Base-by-base conservation (phyloP, 768 basidiomycete genomes). In the Trametes maxima region DNA sequence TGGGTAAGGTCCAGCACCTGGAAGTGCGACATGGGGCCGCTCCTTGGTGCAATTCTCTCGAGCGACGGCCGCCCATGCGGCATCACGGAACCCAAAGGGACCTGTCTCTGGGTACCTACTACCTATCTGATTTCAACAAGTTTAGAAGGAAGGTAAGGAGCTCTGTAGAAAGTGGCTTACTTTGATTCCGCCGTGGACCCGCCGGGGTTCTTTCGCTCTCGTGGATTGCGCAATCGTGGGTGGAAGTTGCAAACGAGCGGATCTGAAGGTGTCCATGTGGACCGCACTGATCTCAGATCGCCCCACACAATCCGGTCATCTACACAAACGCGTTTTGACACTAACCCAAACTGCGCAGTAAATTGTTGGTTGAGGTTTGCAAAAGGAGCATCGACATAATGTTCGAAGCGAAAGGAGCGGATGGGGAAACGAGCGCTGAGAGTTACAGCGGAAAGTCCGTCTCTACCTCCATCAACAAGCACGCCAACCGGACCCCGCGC, bases 1-100 rank as follows among this genome's bases (percentile, higher is more conserved):
- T 54, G 36, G 53, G 22, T 19, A 16, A n/a, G 39, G 22, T 19
- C 42, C n/a, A 25, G 2, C 28, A n/a, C 4, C n/a, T 22, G 24
- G 35, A 19, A 25, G 36, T 56, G 52, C 60, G 60, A 62, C 60
- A 62, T 62, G 60, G 48, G 22, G 42, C 21, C 10, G 7, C 54
- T n/a, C 40, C 54, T 22, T 51, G 48, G 55, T 56, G 60, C 54
- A 57, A 57, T 56, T 56, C 48, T 62, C 55, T 55, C 47, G 53
- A 57, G 40, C 59, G 36, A 51, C 46, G 24, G 8, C 21, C 37
- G 51, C 2, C 19, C 59, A 48, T 46, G 51, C 42, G 43, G n/a
- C 45, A 47, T 47, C 59, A 40, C 22, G 36, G 57, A 51, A 52
- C 44, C 51, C 52, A 16, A 54, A 46, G 58, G 59, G 46, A 60